Conservation (phyloP, 2,329 filamentous ascomycete genomes). For the Apiospora koreana region DNA sequence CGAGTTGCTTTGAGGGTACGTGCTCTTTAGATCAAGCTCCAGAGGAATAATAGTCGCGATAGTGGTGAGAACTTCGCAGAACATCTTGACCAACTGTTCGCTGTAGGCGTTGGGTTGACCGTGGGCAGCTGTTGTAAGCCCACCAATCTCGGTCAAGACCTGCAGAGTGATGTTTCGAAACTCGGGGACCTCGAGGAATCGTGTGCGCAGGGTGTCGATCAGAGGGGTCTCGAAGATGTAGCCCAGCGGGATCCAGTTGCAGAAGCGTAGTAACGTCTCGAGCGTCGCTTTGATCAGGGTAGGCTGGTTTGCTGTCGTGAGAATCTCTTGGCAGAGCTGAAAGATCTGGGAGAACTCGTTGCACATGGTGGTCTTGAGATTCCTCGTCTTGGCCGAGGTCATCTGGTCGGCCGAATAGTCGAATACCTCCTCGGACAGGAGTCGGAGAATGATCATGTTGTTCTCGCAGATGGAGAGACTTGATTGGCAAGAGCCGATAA, state of each 20-base stretch:
- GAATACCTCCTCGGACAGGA: conserved; percentile 97
- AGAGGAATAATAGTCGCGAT: conserved; percentile 93
- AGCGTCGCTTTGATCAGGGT: conserved; percentile 95
- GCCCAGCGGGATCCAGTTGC: conserved; percentile 98
- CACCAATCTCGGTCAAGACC: conserved; percentile 95
- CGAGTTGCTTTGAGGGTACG: conserved; percentile 88
- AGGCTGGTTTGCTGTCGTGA: conserved; percentile 84
- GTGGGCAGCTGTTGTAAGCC: conserved; percentile 78
- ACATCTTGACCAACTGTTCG: conserved; percentile 97
- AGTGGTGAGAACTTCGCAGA: conserved; percentile 91
- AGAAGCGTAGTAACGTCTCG: conserved; percentile 91
- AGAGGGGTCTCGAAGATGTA: conserved; percentile 98
- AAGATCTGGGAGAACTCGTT: conserved; percentile 98
- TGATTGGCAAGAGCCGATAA: conserved; percentile 92
- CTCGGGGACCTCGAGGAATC: conserved; percentile 90
- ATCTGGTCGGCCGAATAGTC: conserved; percentile 99
- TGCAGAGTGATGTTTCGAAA: conserved; percentile 97
- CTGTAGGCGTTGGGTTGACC: conserved; percentile 76
- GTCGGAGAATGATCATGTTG: conserved; percentile 96
- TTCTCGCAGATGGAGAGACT: conserved; percentile 98
- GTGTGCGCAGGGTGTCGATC: conserved; percentile 89
- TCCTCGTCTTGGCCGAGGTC: conserved; percentile 97
- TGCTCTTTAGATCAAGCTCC: conserved; percentile 84
- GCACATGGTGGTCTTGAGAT: conserved; percentile 98
- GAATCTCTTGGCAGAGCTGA: conserved; percentile 92